Evolutionary conservation across 352 stramenopile genomes (phyloP), one percentile per base, ranked within the genome.

Genomic region (Globisporangium nagaii): DNA sequence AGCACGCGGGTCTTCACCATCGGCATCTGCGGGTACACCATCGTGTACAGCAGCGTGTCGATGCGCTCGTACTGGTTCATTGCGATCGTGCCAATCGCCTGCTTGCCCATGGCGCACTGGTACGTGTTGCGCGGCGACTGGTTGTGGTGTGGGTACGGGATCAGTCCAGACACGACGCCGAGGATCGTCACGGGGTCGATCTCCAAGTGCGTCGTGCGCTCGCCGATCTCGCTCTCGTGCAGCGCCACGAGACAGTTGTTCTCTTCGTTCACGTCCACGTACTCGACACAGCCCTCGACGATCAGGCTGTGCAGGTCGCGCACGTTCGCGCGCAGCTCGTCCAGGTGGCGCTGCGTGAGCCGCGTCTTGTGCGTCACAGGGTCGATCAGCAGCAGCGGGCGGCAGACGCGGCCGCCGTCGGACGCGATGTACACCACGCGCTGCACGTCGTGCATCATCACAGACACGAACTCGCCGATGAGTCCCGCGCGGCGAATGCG

Each of bases 201-300:
- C 67, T 99, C 98, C 57, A 99, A 79, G 74, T 99, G 98, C 25
- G 98, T 99, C 56, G 95, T 96, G 12, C 90, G 80, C 34, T 83
- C 75, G 25, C 84, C 91, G 47, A 97, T 95, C 37, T 97, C 84
- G 56, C 78, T 83, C 68, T 98, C 93, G 45, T 95, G 92, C 15
- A 99, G 79, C 8, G 96, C 96, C 43, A 99, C 97, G 37, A 99
- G 76, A 68, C 97, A 99, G 58, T 99, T 99, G 75, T 99, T 99
- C 68, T 99, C 97, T 79, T 99, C 98, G 67, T 99, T 99, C 58
- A 99, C 97, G 71, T 99, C 98, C 25, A 99, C 93, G 75, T 99
- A 99, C 68, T 99, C 98, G 31, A 99, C 96, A 35, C 98, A 92
- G 19, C 97, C 97, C 63, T 98, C 79, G 30, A 93, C 75, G 56